Evolutionary conservation across 2,329 filamentous ascomycete genomes (phyloP).

Genomic region (Cladophialophora exuberans): DNA sequence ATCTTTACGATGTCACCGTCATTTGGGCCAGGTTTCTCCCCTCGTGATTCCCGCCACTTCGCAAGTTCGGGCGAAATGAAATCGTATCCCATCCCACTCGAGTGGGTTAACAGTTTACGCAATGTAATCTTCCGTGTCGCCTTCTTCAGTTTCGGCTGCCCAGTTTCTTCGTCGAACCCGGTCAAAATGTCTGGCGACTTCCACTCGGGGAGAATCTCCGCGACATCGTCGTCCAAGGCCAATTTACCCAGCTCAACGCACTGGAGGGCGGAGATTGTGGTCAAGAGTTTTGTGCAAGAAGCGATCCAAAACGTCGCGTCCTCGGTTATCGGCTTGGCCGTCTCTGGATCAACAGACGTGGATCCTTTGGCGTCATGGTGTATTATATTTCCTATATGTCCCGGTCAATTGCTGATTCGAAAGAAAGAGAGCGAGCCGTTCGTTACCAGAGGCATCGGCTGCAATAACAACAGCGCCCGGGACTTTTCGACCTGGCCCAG

Average conservation of each 20-base stretch:
- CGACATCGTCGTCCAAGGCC: conserved; percentile 51
- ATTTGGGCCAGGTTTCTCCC: neutral
- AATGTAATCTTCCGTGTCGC: conserved; percentile 31
- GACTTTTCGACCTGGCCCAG: conserved; percentile 19
- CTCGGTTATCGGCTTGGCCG: conserved; percentile 21
- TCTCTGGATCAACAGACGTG: conserved; percentile 16
- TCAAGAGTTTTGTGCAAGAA: conserved; percentile 50
- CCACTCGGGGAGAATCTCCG: conserved; percentile 53
- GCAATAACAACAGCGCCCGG: conserved; percentile 24
- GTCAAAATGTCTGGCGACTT: conserved; percentile 52
- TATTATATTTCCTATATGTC: conserved; percentile 14
- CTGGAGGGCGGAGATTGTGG: conserved; percentile 58
- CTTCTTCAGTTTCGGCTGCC: conserved; percentile 36
- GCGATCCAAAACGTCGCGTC: conserved; percentile 33
- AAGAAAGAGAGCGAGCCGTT: neutral
- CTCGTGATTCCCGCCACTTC: conserved; percentile 23
- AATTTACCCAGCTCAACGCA: conserved; percentile 58
- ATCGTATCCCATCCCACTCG: conserved; percentile 28
- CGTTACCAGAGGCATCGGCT: conserved; percentile 21
- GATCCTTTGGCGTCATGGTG: conserved; percentile 17
- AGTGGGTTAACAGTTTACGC: conserved; percentile 29
- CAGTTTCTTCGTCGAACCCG: conserved; percentile 46
- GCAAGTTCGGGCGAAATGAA: conserved; percentile 22
- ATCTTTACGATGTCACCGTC: conserved; percentile 13
- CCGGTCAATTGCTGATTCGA: neutral